Evolutionary conservation across 1,139 yeast genomes (phyloP).

Genomic region (Saccharomyces hybrid): DNA sequence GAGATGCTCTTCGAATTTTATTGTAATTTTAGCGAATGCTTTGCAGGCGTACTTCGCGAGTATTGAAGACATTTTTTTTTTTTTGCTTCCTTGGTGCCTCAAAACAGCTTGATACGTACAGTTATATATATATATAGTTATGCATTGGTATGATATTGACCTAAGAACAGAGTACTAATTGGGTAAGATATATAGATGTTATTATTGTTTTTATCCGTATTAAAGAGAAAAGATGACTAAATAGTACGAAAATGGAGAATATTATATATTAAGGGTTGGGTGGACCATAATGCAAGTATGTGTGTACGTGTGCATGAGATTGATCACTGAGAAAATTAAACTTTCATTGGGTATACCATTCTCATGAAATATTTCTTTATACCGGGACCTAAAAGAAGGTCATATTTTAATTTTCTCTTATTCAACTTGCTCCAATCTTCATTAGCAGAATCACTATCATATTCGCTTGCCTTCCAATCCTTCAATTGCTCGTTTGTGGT

Average conservation of each 20-base stretch:
- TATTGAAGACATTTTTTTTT: neutral
- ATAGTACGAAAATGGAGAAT: no score
- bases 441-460: conserved; percentile 6
- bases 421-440: conserved; percentile 12
- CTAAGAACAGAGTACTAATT: no score
- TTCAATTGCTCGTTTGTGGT: conserved; percentile 9
- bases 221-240: no score
- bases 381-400: conserved; percentile 23
- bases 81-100: neutral
- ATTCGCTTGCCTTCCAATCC: conserved; percentile 10
- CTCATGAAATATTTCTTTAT: conserved; percentile 28
- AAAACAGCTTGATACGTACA: neutral
- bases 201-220: no score
- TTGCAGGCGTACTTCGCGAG: neutral
- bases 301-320: no score
- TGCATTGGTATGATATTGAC: neutral
- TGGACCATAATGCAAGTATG: no score
- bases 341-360: conserved; percentile 36
- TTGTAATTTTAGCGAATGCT: neutral
- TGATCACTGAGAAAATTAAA: conserved; percentile 15
- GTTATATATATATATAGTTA: neutral
- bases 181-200: no score
- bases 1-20: no score
- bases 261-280: no score
- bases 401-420: conserved; percentile 23